Evolutionary conservation across 108 stramenopile species (phyloP).

Genomic region (Epipyxis sp.): DNA sequence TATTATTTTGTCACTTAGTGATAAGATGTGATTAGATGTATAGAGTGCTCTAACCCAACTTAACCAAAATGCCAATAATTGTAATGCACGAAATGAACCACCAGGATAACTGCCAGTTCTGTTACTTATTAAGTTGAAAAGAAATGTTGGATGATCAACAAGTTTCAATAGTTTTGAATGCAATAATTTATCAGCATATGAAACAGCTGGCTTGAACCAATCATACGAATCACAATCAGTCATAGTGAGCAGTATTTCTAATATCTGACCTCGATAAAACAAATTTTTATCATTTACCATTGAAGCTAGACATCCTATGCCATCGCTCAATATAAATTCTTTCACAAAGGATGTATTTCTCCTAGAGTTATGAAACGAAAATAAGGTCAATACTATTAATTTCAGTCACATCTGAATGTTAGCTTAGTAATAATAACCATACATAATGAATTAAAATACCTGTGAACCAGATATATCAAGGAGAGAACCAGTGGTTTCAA

Average conservation of each 20-base stretch:
- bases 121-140: conserved; percentile 4
- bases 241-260: conserved; percentile 7
- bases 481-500: not conserved
- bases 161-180: not conserved
- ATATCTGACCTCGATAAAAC: not conserved
- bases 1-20: not conserved
- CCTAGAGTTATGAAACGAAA: conserved; percentile 7
- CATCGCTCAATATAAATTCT: conserved; percentile 4
- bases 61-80: conserved; percentile 23
- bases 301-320: not conserved
- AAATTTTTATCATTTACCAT: conserved; percentile 1
- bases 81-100: conserved; percentile 11
- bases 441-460: conserved; percentile 12
- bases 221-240: conserved; percentile 26
- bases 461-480: conserved; percentile 4
- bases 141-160: not conserved
- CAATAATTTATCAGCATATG: not conserved
- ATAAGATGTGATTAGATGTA: not conserved
- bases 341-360: not conserved
- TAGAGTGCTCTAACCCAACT: conserved; percentile 23
- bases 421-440: not conserved
- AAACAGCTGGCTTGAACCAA: conserved; percentile 12
- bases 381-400: not conserved
- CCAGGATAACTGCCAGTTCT: not conserved
- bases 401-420: too few relatives aligned